These are phyloP conservation scores for Pisolithus marmoratus DNA, from an alignment of 768 basidiomycete genomes.

Conservation along the genomic window DNA sequence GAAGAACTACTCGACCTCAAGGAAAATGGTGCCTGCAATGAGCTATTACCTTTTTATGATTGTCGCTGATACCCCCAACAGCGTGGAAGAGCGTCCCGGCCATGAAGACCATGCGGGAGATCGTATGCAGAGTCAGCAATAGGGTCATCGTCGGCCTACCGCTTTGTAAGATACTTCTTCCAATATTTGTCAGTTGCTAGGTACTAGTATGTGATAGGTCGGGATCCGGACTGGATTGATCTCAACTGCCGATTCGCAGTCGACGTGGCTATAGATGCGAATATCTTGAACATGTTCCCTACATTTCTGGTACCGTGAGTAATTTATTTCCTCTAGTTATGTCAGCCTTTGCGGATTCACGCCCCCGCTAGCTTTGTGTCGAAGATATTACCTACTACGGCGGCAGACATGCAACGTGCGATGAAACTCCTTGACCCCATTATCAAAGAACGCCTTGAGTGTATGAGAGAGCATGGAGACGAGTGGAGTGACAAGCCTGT, in stretches of 20 bases:
- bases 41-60: neutral
- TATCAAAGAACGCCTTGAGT: constrained; percentile 24
- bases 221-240: constrained; percentile 32
- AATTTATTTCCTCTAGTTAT: neutral
- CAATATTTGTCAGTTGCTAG: neutral
- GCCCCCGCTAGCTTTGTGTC: neutral
- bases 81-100: constrained; percentile 35
- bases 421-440: constrained; percentile 22
- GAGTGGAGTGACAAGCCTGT: constrained; percentile 30
- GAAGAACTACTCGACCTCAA: constrained; percentile 29
- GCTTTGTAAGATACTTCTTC: constrained; percentile 27
- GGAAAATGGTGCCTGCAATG: constrained; percentile 10
- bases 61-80: constrained; percentile 3
- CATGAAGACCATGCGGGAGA: constrained; percentile 20
- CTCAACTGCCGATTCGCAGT: constrained; percentile 28
- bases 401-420: neutral
- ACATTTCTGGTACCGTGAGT: constrained; percentile 27
- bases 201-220: constrained; percentile 23
- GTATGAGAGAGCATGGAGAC: constrained; percentile 17
- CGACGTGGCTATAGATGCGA: constrained; percentile 17
- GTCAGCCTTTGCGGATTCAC: neutral
- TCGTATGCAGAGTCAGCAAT: constrained; percentile 39
- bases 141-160: constrained; percentile 46
- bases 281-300: constrained; percentile 27
- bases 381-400: neutral